phyloP scores from a whole-genome alignment of 257 asterid genomes.

The Capsicum chinense region DNA sequence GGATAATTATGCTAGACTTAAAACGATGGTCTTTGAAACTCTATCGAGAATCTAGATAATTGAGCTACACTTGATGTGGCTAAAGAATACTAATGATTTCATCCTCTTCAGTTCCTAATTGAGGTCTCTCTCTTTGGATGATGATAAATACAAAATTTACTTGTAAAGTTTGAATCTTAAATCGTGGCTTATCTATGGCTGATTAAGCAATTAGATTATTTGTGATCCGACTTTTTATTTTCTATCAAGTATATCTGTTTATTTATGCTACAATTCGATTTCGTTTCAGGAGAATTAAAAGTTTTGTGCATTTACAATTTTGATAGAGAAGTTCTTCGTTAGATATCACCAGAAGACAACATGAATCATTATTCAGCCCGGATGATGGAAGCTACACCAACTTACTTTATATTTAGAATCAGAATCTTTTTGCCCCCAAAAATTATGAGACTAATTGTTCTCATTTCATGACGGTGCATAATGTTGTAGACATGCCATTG shows the following conservation, averaged over 20 bases:
- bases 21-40: too few relatives aligned
- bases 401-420: conserved; percentile 6
- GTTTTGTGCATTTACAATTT: conserved; percentile 58
- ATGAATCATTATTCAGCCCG: neutral
- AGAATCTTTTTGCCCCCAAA: neutral
- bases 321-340: conserved; percentile 60
- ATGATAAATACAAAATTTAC: neutral
- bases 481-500: neutral
- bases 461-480: neutral
- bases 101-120: neutral
- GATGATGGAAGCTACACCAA: neutral
- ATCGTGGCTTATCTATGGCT: neutral
- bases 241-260: neutral
- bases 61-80: neutral
- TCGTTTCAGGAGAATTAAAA: conserved; percentile 51
- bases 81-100: neutral
- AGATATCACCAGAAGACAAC: conserved; percentile 32
- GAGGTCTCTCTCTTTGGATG: neutral
- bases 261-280: neutral
- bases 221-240: neutral
- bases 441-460: neutral
- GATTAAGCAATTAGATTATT: neutral
- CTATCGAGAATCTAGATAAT: too few relatives aligned
- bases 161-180: neutral
- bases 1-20: neutral